Percentiles rank a stretch among this genome's conserved stretches.
These are phyloP conservation scores for Phialophora chinensis DNA, from an alignment of 2,329 filamentous ascomycete genomes.

Conservation along the genomic window DNA sequence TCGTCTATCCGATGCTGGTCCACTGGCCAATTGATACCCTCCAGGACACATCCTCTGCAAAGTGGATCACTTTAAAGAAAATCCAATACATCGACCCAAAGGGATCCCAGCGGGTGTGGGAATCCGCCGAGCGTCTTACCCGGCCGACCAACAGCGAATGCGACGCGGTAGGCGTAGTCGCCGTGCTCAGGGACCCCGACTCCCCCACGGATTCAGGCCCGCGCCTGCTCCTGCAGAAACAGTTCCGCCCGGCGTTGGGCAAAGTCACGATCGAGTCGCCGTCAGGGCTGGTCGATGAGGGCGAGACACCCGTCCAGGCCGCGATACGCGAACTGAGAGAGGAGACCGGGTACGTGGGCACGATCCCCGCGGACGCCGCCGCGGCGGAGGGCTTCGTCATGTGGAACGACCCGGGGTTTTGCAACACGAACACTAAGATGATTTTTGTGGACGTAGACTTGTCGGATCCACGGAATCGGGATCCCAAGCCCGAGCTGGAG, in stretches of 20 bases:
- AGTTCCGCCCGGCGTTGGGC: slow-evolving; percentile 66
- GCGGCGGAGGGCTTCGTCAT: slow-evolving; percentile 39
- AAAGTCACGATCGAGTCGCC: slow-evolving; percentile 66
- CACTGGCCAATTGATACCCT: slow-evolving; percentile 65
- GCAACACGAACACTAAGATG: slow-evolving; percentile 58
- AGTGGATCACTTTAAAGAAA: slow-evolving; percentile 52
- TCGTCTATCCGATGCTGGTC: slow-evolving; percentile 9
- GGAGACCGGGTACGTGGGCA: slow-evolving; percentile 67
- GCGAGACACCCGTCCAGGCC: slow-evolving; percentile 62
- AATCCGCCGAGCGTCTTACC: slow-evolving; percentile 50
- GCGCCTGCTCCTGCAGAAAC: slow-evolving; percentile 53
- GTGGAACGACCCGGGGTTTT: slow-evolving; percentile 53
- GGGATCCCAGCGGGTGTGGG: slow-evolving; percentile 52
- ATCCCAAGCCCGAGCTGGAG: slow-evolving; percentile 70
- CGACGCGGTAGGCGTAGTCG: slow-evolving; percentile 65
- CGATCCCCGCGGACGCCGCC: slow-evolving; percentile 34
- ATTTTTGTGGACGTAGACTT: slow-evolving; percentile 77
- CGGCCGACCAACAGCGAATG: slow-evolving; percentile 56
- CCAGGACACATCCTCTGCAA: slow-evolving; percentile 59
- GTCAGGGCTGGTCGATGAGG: slow-evolving; percentile 64
- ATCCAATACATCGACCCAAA: slow-evolving; percentile 52
- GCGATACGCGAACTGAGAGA: slow-evolving; percentile 65
- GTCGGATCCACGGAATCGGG: slow-evolving; percentile 69
- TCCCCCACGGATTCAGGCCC: slow-evolving; percentile 41
- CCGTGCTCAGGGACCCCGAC: slow-evolving; percentile 57